Evolutionary conservation across 164 flowering plant species (phyloP), one percentile per base, ranked within the genome.

Genomic region (Saururus chinensis): DNA sequence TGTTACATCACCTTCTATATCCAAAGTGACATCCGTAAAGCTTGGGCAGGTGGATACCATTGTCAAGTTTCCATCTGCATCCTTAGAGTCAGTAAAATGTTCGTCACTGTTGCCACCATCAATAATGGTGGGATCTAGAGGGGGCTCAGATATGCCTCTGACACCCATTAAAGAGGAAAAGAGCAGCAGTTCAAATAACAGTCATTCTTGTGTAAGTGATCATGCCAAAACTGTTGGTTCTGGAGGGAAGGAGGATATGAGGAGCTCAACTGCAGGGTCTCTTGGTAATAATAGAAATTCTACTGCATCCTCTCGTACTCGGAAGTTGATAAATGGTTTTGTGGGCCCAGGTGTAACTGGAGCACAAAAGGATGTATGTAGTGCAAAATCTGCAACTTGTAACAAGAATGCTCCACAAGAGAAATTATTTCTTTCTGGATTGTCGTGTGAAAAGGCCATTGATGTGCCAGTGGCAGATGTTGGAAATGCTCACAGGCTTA

Each of bases 191-290:
- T 90, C 97, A 51, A 82, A 79, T 71, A 79, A 81, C 57, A 83
- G 92, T 65, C 98, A 84, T 56, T 83, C 96, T 53, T 77, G 79
- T 74, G 82, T 87, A 1, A 80, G 87, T 69, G 96, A 85, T 62
- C 86, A 77, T 74, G 80, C 77, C 26, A 88, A 80, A 68, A 64
- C 71, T 26, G 76, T 68, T 58, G 80, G 65, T 53, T 73, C 71
- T 42, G 77, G 81, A 20, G 75, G 73, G 58, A 85, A 79, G 74
- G 96, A 91, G 68, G 96, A 91, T 71, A 81, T 78, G 0, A 81
- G 84, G 75, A 87, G 87, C 68, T 80, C 91, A 0, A 77, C 84
- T 56, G 79, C 89, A 57, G 84, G 77, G 51, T 78, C 98, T 19
- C 57, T 63, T 63, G 86, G 51, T 75, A 80, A 75, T 23, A 88